Base-by-base conservation (phyloP, 2,329 filamentous ascomycete genomes). In the Dactylellina drechsleri region DNA sequence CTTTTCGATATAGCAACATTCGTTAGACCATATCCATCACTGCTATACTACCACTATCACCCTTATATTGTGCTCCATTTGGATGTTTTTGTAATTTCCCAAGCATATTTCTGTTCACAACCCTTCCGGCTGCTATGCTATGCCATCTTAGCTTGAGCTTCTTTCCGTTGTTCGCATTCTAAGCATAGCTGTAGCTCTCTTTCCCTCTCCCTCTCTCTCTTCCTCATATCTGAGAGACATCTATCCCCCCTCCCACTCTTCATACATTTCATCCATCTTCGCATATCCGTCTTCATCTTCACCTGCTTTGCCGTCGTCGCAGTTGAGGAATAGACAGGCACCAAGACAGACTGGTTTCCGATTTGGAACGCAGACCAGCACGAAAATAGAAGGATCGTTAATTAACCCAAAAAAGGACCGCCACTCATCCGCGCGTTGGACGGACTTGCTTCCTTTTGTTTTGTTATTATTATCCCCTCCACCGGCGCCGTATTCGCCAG, bases 361-460 rank as follows among this genome's bases (percentile, higher is more conserved):
- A 56, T 65, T 54, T 54, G 28, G 58, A 73, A 59, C 68, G 61
- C 68, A 54, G 20, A 47, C 68, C 61, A 59, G 53, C 28, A 56
- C 68, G 53, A 73, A 66, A 73, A 66, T 61, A 73, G 61, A 60
- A 73, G 61, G 61, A 72, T 43, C 43, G 43, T 47, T 36, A 36
- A 36, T 36, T 36, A 36, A 36, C 31, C 31, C 31, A 8, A 36
- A 36, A 36, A 36, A 36, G 31, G 40, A 66, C 64, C 64, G 64
- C 64, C 64, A 67, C 31, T 36, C 31, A 36, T 36, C 31, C 31
- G 31, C 31, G 31, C 31, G 31, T 36, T 36, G 31, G 31, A 36
- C 31, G 31, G 10, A 36, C 31, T 23, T 36, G 31, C 31, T 36
- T 36, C 31, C 31, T 36, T 36, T 7, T 36, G 6, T 36, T 36